Evolutionary conservation across 768 basidiomycete genomes (phyloP).

Genomic region (Leccinum broughii): DNA sequence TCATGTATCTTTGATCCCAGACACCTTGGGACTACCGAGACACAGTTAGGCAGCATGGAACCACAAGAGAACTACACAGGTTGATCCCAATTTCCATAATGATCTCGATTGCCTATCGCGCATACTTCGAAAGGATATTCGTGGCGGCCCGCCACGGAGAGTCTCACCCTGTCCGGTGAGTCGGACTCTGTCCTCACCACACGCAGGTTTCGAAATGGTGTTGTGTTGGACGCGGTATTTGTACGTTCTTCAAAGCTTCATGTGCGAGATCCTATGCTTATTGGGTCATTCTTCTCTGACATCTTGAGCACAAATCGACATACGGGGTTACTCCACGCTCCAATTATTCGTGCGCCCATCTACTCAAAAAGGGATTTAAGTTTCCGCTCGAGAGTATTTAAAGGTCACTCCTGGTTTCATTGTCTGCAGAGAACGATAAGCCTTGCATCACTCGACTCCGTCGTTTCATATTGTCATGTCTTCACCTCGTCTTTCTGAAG

Average conservation of each 20-base stretch:
- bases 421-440: constrained; percentile 4
- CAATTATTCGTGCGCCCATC: background rate
- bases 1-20: constrained; percentile 5
- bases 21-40: background rate
- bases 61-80: background rate
- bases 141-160: too few relatives aligned
- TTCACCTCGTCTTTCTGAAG: constrained; percentile 26
- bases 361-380: background rate
- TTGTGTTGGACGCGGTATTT: background rate
- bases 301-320: background rate
- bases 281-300: background rate
- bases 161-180: background rate
- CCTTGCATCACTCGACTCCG: background rate
- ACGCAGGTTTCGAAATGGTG: background rate
- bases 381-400: constrained; percentile 1
- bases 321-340: background rate
- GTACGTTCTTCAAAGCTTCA: background rate
- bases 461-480: constrained; percentile 13
- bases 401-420: background rate
- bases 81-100: background rate
- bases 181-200: background rate
- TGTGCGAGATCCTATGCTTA: constrained; percentile 7
- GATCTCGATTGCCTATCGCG: background rate
- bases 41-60: background rate
- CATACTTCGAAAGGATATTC: background rate